A percentile compares a stretch with the other conserved stretches of the same genome.
phyloP scores from a whole-genome alignment of 495 filamentous ascomycete species.

The Penicillium taxi region DNA sequence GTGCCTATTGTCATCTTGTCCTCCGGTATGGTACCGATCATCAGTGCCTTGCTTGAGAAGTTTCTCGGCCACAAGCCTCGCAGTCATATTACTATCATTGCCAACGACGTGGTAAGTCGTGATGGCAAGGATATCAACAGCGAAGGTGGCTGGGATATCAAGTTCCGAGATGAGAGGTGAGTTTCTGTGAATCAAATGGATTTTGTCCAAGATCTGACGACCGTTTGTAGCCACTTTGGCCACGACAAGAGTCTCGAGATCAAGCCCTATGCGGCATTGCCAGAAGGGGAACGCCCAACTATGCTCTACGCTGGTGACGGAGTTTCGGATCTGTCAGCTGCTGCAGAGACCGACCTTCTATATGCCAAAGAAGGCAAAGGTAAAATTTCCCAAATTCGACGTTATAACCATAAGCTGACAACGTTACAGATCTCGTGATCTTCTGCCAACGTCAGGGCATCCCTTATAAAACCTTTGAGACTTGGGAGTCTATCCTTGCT shows the following conservation, averaged over 20 bases:
- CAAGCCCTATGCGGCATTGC: slow-evolving; percentile 69
- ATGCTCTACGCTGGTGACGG: slow-evolving; percentile 90
- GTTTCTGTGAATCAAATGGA: not conserved
- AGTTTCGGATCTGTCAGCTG: slow-evolving; percentile 81
- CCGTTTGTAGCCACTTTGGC: slow-evolving; percentile 60
- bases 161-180: slow-evolving; percentile 79
- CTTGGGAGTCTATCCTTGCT: slow-evolving; percentile 66
- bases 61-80: slow-evolving; percentile 61
- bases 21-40: slow-evolving; percentile 87
- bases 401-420: not conserved
- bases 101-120: slow-evolving; percentile 64
- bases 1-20: slow-evolving; percentile 88
- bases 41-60: slow-evolving; percentile 68
- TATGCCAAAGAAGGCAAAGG: slow-evolving; percentile 88
- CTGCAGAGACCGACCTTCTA: slow-evolving; percentile 77
- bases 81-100: slow-evolving; percentile 72
- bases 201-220: too few relatives aligned
- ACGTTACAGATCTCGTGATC: slow-evolving; percentile 59
- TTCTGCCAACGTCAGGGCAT: slow-evolving; percentile 72
- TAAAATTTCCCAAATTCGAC: slow-evolving; percentile 23
- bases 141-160: slow-evolving; percentile 76
- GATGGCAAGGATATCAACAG: slow-evolving; percentile 68
- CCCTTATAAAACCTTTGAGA: slow-evolving; percentile 72
- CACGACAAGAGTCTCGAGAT: slow-evolving; percentile 92
- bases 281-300: slow-evolving; percentile 56